Conservation (phyloP, 371 early-diverging fungal genomes). For the Lichtheimia ornata region DNA sequence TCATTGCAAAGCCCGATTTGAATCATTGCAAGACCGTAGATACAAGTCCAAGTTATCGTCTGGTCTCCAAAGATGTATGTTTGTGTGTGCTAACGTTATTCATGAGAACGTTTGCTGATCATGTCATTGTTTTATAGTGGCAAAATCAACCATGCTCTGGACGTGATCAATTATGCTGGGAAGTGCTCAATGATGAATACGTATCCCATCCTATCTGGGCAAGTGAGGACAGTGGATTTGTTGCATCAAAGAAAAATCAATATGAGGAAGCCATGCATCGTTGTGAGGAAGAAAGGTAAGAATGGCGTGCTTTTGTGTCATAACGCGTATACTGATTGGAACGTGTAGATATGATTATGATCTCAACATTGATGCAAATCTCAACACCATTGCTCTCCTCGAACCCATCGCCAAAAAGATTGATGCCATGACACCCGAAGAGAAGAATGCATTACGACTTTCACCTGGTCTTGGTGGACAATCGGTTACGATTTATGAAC, state of each 20-base stretch:
- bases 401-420: constrained; percentile 80
- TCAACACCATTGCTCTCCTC: constrained; percentile 85
- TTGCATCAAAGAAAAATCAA: constrained; percentile 93
- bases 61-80: constrained; percentile 63
- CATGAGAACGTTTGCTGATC: neutral
- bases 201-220: constrained; percentile 96
- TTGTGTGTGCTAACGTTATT: neutral
- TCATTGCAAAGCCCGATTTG: constrained; percentile 56
- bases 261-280: constrained; percentile 97
- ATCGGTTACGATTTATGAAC: constrained; percentile 84
- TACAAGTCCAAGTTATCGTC: constrained; percentile 65
- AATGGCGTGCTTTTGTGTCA: neutral
- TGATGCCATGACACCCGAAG: constrained; percentile 79
- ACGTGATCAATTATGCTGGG: constrained; percentile 87
- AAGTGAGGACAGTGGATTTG: constrained; percentile 94
- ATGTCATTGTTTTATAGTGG: constrained; percentile 21
- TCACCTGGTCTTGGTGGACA: constrained; percentile 82
- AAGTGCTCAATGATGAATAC: constrained; percentile 96
- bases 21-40: constrained; percentile 47
- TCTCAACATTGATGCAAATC: constrained; percentile 93
- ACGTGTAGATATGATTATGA: constrained; percentile 82
- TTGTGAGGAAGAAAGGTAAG: constrained; percentile 93
- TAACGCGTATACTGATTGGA: neutral
- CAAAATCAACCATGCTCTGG: constrained; percentile 77
- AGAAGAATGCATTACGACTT: constrained; percentile 69